A percentile compares a stretch with the other conserved stretches of the same genome.
These are phyloP conservation scores for Fusarium sarcochroum DNA, from an alignment of 2,329 filamentous ascomycete species.

Conservation along the genomic window DNA sequence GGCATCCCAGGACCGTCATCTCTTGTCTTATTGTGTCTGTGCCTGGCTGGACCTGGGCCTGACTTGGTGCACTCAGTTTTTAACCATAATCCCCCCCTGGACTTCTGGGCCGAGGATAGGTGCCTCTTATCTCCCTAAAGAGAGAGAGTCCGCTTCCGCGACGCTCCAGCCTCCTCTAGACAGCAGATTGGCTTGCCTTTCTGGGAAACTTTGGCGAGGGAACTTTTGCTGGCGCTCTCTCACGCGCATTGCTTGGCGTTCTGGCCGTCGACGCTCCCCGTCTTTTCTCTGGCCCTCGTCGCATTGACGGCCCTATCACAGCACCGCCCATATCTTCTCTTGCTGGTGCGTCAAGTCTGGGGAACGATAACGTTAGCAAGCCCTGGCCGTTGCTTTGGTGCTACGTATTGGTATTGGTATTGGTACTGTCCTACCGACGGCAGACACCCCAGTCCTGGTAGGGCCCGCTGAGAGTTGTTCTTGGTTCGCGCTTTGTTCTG, in stretches of 20 bases:
- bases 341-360: constrained; percentile 50
- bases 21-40: constrained; percentile 23
- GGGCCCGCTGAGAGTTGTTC: constrained; percentile 27
- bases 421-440: constrained; percentile 34
- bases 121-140: constrained; percentile 48
- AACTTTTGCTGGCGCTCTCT: constrained; percentile 58
- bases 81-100: constrained; percentile 20
- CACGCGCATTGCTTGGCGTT: constrained; percentile 54
- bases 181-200: constrained; percentile 54
- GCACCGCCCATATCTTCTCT: constrained; percentile 47
- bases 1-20: not conserved
- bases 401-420: constrained; percentile 19
- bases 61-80: constrained; percentile 7
- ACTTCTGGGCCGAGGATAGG: constrained; percentile 31
- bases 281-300: constrained; percentile 39
- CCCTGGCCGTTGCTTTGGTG: constrained; percentile 46
- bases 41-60: constrained; percentile 18
- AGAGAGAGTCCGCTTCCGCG: constrained; percentile 9
- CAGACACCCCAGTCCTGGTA: constrained; percentile 34
- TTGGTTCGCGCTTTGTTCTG: constrained; percentile 29
- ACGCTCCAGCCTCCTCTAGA: constrained; percentile 47
- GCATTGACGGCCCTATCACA: constrained; percentile 49
- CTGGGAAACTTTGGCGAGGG: constrained; percentile 55
- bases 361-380: constrained; percentile 53
- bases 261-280: constrained; percentile 43